Evolutionary conservation across 495 filamentous ascomycete species (phyloP), one percentile per base, ranked within the genome.

Genomic region (Neurospora tetraspora): DNA sequence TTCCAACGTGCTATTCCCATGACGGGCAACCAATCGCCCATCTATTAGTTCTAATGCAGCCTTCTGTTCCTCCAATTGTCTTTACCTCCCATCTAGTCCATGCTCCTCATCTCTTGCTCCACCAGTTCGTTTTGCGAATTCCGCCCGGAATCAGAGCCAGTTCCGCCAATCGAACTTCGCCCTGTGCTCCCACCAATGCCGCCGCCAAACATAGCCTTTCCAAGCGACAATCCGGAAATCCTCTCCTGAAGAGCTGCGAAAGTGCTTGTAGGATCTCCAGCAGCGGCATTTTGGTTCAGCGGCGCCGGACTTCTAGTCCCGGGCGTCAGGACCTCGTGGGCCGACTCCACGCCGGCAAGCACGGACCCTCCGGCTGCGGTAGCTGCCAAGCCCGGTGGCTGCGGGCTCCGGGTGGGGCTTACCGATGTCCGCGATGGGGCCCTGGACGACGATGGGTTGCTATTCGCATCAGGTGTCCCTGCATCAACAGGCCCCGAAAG

Each of bases 181-280:
- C 71, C 72, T 39, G 73, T 74, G 43, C 68, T 70, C 9, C 71
- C 65, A 39, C 68, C 71, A 4, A 65, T 45, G 27, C 37, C 59
- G n/a, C 74, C 73, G 39, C 77, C 77, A 71, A 81, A 78, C 23
- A 81, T 71, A 18, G 73, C 74, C 42, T 78, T 79, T 18, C 82
- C 79, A 43, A 87, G 80, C n/a, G 82, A 80, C 20, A 88, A 70
- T 1, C 82, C 82, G 1, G 82, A 78, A 37, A 88, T 84, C 39
- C 84, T 84, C 23, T 86, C 86, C 61, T 83, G 79, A 16, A 88
- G 71, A 2, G 78, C 78, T 0, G 83, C 79, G 71, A 86, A 78
- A 1, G 83, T 80, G 5, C 78, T 76, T 5, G 83, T 78, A 7
- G 82, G 76, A 31, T 81, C 83, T 20, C 83, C 80, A 18, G 85